phyloP scores from a whole-genome alignment of 208 protist species.

The Acanthamoeba rhysodes region DNA sequence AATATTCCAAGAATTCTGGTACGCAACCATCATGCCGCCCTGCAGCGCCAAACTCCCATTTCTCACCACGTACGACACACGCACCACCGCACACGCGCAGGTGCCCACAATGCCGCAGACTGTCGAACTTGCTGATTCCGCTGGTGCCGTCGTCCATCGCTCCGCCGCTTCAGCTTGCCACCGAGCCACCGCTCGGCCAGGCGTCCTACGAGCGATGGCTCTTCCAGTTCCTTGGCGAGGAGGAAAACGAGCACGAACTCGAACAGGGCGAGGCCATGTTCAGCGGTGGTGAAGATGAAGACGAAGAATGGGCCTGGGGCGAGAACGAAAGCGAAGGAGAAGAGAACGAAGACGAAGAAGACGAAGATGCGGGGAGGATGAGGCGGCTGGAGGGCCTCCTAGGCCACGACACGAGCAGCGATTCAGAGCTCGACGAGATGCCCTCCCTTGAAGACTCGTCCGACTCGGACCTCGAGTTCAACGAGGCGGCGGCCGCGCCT shows the following conservation, averaged over 20 bases:
- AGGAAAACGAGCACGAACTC: not conserved
- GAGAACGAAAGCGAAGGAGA: not conserved
- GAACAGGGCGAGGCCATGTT: not conserved
- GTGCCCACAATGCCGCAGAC: constrained; percentile 41
- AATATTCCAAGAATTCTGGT: constrained; percentile 43
- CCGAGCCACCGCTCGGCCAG: not conserved
- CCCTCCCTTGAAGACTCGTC: not conserved
- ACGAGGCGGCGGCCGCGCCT: not conserved
- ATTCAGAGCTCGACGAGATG: not conserved
- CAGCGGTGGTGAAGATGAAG: not conserved
- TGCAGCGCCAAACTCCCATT: not conserved
- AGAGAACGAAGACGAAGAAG: not conserved
- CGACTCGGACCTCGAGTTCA: not conserved
- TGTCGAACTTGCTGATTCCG: constrained; percentile 57
- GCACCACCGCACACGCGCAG: not conserved
- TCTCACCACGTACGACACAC: not conserved
- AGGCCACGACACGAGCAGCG: not conserved
- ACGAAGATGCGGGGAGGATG: not conserved
- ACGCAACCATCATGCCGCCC: not conserved
- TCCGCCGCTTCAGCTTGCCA: not conserved
- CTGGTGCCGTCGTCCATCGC: not conserved
- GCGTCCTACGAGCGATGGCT: constrained; percentile 3
- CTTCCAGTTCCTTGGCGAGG: not conserved
- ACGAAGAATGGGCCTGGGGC: not conserved
- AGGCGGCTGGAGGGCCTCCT: too few species aligned